Evolutionary conservation across 768 basidiomycete species (phyloP).

Genomic region (Leccinellum rugosiceps): DNA sequence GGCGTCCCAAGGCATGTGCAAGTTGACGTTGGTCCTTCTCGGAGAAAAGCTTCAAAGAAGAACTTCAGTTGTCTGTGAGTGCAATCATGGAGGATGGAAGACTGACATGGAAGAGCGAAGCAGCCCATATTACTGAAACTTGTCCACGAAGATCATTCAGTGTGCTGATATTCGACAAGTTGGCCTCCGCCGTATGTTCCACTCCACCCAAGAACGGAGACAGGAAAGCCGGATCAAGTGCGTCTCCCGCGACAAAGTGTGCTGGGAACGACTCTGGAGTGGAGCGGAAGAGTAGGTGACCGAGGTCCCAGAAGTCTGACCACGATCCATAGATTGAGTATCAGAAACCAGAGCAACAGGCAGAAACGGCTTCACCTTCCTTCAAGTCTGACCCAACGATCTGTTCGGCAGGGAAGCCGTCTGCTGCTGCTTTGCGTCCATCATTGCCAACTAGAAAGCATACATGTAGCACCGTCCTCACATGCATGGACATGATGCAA

Average conservation of each 20-base stretch:
- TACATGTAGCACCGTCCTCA: background rate
- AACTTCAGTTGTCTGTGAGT: constrained; percentile 26
- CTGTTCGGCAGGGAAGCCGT: constrained; percentile 39
- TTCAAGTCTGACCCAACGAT: constrained; percentile 40
- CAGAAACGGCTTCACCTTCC: constrained; percentile 25
- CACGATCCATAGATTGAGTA: background rate
- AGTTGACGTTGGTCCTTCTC: constrained; percentile 24
- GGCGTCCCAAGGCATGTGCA: constrained; percentile 23
- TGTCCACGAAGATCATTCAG: constrained; percentile 46
- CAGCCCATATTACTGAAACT: constrained; percentile 48
- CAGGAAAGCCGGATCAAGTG: constrained; percentile 45
- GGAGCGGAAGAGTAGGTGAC: constrained; percentile 18
- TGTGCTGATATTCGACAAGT: constrained; percentile 33
- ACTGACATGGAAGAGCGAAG: constrained; percentile 43
- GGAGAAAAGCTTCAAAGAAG: constrained; percentile 23
- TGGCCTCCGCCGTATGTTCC: constrained; percentile 19
- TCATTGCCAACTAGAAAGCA: constrained; percentile 40
- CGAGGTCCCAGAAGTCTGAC: constrained; percentile 54
- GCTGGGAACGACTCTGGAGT: constrained; percentile 51
- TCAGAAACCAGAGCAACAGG: background rate
- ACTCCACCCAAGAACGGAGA: constrained; percentile 22
- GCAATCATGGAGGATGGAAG: constrained; percentile 8
- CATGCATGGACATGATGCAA: background rate
- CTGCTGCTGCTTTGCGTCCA: constrained; percentile 35
- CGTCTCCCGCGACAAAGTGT: constrained; percentile 54